Conservation (phyloP, 176 grass and related monocot species). For the Paspalum vaginatum region DNA sequence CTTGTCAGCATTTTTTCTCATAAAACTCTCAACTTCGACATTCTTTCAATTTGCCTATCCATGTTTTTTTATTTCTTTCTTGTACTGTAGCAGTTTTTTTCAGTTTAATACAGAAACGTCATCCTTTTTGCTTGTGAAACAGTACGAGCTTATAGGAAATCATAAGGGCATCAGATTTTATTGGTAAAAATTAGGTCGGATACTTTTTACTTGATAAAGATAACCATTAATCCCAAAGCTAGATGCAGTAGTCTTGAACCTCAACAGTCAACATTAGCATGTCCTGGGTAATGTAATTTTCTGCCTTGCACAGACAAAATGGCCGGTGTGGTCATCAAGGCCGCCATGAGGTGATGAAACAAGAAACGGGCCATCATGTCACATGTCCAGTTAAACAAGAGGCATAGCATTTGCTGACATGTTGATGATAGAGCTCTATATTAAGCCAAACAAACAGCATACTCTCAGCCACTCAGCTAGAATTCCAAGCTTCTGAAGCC, state of each 20-base stretch:
- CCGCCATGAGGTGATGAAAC: conserved; percentile 18
- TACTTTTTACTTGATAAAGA: neutral
- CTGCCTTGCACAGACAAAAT: neutral
- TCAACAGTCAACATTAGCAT: neutral
- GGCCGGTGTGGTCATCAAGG: neutral
- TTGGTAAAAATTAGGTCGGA: neutral
- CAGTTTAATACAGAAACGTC: neutral
- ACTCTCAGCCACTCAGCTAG: neutral
- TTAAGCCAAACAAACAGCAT: neutral
- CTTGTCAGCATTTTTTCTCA: neutral
- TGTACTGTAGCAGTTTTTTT: neutral
- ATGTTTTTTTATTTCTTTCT: neutral
- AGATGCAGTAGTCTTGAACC: neutral
- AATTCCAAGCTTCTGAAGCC: neutral
- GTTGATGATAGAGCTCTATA: neutral
- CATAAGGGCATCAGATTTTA: neutral
- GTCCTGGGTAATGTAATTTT: neutral
- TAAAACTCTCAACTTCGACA: neutral
- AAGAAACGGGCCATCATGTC: conserved; percentile 21
- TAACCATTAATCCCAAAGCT: neutral
- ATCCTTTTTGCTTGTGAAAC: neutral
- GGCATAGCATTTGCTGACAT: conserved; percentile 27
- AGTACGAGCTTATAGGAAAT: neutral
- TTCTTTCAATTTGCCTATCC: neutral
- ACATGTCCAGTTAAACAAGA: neutral